These are phyloP conservation scores for Zizania palustris DNA, from an alignment of 202 grass and related monocot genomes.

Conservation along the genomic window DNA sequence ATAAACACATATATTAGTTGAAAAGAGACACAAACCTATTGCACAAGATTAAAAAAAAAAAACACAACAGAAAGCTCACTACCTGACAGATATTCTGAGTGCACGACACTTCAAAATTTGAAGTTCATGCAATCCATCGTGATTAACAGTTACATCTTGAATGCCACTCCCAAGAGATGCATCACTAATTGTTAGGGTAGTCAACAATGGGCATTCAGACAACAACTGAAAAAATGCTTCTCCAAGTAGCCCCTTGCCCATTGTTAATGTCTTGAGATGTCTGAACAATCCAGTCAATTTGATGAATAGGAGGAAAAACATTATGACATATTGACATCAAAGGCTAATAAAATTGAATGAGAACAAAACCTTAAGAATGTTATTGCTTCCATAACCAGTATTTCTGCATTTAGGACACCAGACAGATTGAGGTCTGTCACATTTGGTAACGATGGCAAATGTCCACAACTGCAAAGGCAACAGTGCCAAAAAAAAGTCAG, in stretches of 20 bases:
- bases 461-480: constrained; percentile 71
- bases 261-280: constrained; percentile 66
- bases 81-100: constrained; percentile 90
- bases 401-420: constrained; percentile 66
- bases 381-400: constrained; percentile 69
- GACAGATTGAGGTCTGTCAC: constrained; percentile 70
- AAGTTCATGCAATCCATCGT: constrained; percentile 73
- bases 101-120: constrained; percentile 80
- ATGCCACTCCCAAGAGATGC: constrained; percentile 74
- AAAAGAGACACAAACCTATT: background rate
- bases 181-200: constrained; percentile 68
- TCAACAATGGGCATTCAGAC: constrained; percentile 62
- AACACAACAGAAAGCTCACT: constrained; percentile 36
- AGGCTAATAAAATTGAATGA: constrained; percentile 13
- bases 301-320: constrained; percentile 21
- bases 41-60: constrained; percentile 23
- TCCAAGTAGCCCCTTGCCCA: constrained; percentile 76
- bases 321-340: background rate
- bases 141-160: constrained; percentile 82
- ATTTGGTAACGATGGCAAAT: constrained; percentile 81
- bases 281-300: constrained; percentile 45
- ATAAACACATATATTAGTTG: constrained; percentile 38
- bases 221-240: constrained; percentile 78
- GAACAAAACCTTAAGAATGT: constrained; percentile 64
- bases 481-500: constrained; percentile 41